phyloP scores from a whole-genome alignment of 225 moss, liverwort and hornwort genomes.

The Polytrichum commune region DNA sequence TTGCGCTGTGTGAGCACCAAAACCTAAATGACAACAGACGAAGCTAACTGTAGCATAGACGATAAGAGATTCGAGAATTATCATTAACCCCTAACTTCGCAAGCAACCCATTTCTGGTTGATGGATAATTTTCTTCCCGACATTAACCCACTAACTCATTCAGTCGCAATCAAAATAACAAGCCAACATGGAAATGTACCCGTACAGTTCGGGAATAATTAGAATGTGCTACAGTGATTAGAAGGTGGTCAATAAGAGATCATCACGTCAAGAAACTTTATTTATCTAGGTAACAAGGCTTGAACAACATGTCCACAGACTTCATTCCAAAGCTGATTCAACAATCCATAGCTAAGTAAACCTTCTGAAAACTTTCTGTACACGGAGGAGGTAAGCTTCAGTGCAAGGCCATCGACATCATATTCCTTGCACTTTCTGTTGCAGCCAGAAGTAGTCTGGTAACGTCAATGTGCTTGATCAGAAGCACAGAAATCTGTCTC shows the following conservation, averaged over 20 bases:
- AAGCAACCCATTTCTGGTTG: no score
- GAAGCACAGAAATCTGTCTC: background rate
- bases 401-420: background rate
- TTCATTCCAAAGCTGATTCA: no score
- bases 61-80: background rate
- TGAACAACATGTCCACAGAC: background rate
- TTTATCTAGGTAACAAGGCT: background rate
- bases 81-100: no score
- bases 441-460: background rate
- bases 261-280: background rate
- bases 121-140: no score
- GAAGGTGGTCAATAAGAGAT: no score
- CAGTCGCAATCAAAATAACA: no score
- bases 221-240: no score
- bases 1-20: background rate
- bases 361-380: background rate
- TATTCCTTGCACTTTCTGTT: background rate
- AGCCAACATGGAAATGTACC: no score
- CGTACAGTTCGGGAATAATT: no score
- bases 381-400: background rate
- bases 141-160: no score
- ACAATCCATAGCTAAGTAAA: no score
- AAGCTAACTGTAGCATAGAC: background rate
- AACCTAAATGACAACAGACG: background rate
- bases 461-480: background rate